These are phyloP conservation scores for Limonium bicolor DNA, from an alignment of 148 eudicot genomes.

Conservation along the genomic window DNA sequence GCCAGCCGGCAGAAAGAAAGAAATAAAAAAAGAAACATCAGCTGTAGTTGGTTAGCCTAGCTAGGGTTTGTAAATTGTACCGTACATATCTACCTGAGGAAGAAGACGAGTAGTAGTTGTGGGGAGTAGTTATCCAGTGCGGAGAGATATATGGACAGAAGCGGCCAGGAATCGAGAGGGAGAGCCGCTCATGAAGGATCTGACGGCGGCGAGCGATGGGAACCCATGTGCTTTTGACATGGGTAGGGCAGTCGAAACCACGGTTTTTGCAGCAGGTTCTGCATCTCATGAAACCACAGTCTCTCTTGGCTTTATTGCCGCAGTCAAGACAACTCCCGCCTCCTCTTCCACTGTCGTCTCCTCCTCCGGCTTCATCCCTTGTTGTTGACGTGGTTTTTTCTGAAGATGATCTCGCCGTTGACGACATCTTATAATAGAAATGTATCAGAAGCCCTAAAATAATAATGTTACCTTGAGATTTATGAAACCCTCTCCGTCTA, in stretches of 20 bases:
- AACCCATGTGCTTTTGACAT: conserved; percentile 71
- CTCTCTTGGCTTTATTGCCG: conserved; percentile 70
- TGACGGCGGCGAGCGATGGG: conserved; percentile 48
- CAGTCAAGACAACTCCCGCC: conserved; percentile 40
- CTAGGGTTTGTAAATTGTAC: conserved; percentile 1
- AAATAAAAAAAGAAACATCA: conserved; percentile 1
- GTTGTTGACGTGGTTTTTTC: too few relatives aligned
- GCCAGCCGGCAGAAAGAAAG: conserved; percentile 1
- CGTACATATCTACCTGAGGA: conserved; percentile 6
- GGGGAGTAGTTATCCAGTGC: too few relatives aligned
- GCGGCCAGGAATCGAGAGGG: conserved; percentile 4
- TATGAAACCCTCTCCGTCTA: too few relatives aligned
- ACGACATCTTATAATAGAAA: too few relatives aligned
- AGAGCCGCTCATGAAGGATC: conserved; percentile 14
- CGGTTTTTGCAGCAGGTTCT: conserved; percentile 62
- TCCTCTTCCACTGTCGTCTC: too few relatives aligned
- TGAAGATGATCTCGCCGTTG: too few relatives aligned
- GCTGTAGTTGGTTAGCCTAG: background rate
- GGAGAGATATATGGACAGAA: conserved; percentile 1
- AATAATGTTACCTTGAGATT: too few relatives aligned
- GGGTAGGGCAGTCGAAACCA: conserved; percentile 54
- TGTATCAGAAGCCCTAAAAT: too few relatives aligned
- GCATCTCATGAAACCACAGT: conserved; percentile 38
- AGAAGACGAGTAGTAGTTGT: too few relatives aligned
- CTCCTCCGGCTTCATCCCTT: too few relatives aligned